Evolutionary conservation across 2,329 filamentous ascomycete genomes (phyloP).

Genomic region (Microdochium nivale): DNA sequence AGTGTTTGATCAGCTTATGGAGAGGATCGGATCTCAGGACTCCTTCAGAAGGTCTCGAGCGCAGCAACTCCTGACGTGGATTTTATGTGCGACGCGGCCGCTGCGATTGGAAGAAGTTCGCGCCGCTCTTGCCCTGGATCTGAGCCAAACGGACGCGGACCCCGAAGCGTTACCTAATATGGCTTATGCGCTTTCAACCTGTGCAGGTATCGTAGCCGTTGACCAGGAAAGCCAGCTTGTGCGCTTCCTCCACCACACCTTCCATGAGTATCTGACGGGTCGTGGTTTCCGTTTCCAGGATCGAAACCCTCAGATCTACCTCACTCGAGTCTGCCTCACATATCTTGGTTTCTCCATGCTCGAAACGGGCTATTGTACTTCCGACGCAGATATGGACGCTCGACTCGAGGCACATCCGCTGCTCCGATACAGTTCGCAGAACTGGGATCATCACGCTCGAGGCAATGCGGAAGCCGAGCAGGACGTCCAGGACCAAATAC

Average conservation of each 20-base stretch:
- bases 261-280: background rate
- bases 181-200: background rate
- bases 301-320: background rate
- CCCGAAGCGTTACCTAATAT: background rate
- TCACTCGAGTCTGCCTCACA: background rate
- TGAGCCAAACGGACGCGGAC: background rate
- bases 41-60: background rate
- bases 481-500: background rate
- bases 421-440: background rate
- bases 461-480: background rate
- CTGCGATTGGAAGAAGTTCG: background rate
- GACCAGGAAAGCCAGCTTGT: background rate
- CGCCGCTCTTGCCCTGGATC: background rate
- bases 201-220: background rate
- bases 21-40: background rate
- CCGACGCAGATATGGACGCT: background rate
- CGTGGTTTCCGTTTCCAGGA: background rate
- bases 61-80: background rate
- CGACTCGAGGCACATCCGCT: background rate
- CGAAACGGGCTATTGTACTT: background rate
- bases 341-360: background rate
- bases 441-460: background rate
- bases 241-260: background rate
- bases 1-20: background rate
- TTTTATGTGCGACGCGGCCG: background rate